Evolutionary conservation across 1,284 basidiomycete genomes (phyloP).

Genomic region (Ustilago nuda): DNA sequence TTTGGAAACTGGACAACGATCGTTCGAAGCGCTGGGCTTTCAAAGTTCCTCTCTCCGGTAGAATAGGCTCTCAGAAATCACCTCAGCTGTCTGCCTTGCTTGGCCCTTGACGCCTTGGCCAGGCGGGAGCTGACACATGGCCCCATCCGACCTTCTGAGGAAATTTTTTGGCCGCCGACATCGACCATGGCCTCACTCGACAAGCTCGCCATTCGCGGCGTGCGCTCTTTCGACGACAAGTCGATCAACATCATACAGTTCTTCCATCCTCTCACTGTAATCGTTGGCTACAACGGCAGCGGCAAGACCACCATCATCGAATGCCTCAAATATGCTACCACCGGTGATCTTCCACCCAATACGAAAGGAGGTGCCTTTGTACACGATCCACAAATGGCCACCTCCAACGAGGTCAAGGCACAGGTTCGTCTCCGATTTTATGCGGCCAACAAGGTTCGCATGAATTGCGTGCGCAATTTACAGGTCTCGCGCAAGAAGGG

Average conservation of each 20-base stretch:
- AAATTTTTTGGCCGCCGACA: not conserved
- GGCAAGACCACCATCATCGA: slow-evolving; percentile 99
- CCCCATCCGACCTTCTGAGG: too few species aligned
- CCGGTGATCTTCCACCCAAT: slow-evolving; percentile 96
- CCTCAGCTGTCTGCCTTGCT: too few species aligned
- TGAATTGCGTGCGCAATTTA: slow-evolving; percentile 93
- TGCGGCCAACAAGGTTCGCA: slow-evolving; percentile 79
- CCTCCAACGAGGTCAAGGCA: slow-evolving; percentile 97
- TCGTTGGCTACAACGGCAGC: slow-evolving; percentile 97
- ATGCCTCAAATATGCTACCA: slow-evolving; percentile 98
- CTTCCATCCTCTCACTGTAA: slow-evolving; percentile 96
- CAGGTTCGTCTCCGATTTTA: slow-evolving; percentile 94
- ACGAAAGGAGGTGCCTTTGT: slow-evolving; percentile 97
- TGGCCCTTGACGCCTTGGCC: too few species aligned
- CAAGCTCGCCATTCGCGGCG: slow-evolving; percentile 69
- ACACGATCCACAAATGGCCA: slow-evolving; percentile 96
- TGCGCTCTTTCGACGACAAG: slow-evolving; percentile 78
- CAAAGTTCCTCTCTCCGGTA: not conserved
- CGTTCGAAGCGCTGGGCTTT: not conserved
- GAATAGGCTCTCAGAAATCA: not conserved
- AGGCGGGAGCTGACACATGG: too few species aligned
- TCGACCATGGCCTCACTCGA: slow-evolving; percentile 62
- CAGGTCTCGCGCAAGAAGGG: slow-evolving; percentile 85
- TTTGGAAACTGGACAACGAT: too few species aligned
- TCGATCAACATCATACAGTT: slow-evolving; percentile 94